Percentiles rank a stretch among this genome's conserved stretches.
Conservation (phyloP, 2,329 filamentous ascomycete genomes). For the Fusarium verticillioides region DNA sequence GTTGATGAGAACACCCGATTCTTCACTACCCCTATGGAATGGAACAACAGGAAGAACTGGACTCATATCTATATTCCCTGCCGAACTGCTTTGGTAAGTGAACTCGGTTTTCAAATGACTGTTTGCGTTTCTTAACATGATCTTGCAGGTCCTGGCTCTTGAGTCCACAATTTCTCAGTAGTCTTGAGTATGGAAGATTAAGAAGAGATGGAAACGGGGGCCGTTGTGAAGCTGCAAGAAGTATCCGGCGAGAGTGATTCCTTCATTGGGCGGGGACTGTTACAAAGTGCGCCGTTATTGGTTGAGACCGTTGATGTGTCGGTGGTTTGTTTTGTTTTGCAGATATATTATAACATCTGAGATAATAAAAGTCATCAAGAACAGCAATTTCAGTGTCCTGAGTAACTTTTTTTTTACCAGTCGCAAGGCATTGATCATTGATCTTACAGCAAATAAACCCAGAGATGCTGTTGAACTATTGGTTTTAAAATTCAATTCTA, state of each 20-base stretch:
- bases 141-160: constrained; percentile 62
- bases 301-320: neutral
- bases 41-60: constrained; percentile 92
- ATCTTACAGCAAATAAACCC: no score
- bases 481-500: no score
- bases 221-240: neutral
- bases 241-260: neutral
- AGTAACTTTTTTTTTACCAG: neutral
- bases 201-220: neutral
- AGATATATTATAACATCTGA: constrained; percentile 4
- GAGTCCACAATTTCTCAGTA: constrained; percentile 47
- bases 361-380: constrained; percentile 26
- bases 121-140: neutral
- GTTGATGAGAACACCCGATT: constrained; percentile 85
- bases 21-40: constrained; percentile 90
- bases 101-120: neutral
- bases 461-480: no score
- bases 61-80: constrained; percentile 90
- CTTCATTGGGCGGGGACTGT: constrained; percentile 1
- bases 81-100: constrained; percentile 81
- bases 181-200: constrained; percentile 1
- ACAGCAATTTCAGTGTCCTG: neutral
- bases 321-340: constrained; percentile 5
- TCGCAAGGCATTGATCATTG: neutral
- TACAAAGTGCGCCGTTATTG: neutral